A percentile compares a stretch with the other conserved stretches of the same genome.
phyloP scores from a whole-genome alignment of 805 yeast genomes.

The Nakazawaea ernobii region DNA sequence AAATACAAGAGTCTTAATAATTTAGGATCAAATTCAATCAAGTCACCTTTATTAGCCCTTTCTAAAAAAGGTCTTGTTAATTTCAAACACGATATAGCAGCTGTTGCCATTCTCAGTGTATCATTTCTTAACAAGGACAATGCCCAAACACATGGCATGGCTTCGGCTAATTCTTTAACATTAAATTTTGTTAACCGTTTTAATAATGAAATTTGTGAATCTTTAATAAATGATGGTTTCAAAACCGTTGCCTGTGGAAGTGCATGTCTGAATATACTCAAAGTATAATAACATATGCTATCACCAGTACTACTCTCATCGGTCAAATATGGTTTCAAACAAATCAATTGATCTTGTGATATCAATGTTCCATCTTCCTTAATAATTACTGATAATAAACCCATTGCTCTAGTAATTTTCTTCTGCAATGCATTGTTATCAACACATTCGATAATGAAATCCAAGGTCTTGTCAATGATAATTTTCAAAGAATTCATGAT shows the following conservation, averaged over 20 bases:
- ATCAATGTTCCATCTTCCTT: slow-evolving; percentile 48
- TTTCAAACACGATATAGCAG: slow-evolving; percentile 56
- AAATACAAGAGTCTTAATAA: slow-evolving; percentile 53
- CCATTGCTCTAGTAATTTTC: slow-evolving; percentile 32
- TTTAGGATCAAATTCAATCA: slow-evolving; percentile 34
- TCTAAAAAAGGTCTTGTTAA: slow-evolving; percentile 42
- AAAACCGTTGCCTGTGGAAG: slow-evolving; percentile 39
- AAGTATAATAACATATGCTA: slow-evolving; percentile 38
- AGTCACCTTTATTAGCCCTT: slow-evolving; percentile 12
- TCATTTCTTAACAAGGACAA: slow-evolving; percentile 43
- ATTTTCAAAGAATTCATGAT: slow-evolving; percentile 16
- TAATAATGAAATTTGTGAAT: slow-evolving; percentile 47
- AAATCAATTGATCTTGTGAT: slow-evolving; percentile 58
- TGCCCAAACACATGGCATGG: slow-evolving; percentile 64
- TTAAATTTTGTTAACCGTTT: slow-evolving; percentile 54
- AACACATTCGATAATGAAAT: slow-evolving; percentile 28
- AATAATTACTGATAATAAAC: slow-evolving; percentile 51
- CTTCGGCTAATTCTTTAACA: slow-evolving; percentile 60
- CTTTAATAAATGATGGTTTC: slow-evolving; percentile 43
- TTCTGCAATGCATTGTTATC: slow-evolving; percentile 20
- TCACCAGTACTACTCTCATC: slow-evolving; percentile 38
- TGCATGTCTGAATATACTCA: slow-evolving; percentile 48
- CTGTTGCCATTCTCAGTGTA: slow-evolving; percentile 47
- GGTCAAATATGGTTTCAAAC: slow-evolving; percentile 59
- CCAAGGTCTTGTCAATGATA: slow-evolving; percentile 32